phyloP scores from a whole-genome alignment of 352 stramenopile genomes.

The Lagenidium giganteum region DNA sequence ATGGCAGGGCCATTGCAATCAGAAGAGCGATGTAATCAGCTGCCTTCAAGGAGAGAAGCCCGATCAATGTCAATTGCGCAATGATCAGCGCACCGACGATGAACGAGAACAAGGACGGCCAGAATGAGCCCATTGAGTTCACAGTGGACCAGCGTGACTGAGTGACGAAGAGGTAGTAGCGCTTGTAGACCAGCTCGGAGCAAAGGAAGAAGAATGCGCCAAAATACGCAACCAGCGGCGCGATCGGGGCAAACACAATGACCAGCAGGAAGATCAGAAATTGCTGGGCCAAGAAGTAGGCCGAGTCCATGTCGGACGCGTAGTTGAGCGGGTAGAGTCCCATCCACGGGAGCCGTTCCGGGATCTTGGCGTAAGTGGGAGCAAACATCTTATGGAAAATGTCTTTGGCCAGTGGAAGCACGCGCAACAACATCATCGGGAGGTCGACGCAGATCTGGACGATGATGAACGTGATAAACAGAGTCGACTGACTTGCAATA shows the following conservation, averaged over 20 bases:
- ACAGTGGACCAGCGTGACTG: conserved; percentile 44
- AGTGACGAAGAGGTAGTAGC: conserved; percentile 67
- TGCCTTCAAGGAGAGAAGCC: conserved; percentile 60
- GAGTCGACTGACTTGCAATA: conserved; percentile 72
- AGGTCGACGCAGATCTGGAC: conserved; percentile 63
- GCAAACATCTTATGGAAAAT: conserved; percentile 38
- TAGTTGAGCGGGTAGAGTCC: conserved; percentile 49
- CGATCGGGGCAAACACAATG: conserved; percentile 66
- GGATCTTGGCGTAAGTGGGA: conserved; percentile 43
- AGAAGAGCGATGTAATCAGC: conserved; percentile 38
- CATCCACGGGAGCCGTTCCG: conserved; percentile 43
- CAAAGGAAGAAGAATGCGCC: conserved; percentile 60
- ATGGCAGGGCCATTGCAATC: conserved; percentile 33
- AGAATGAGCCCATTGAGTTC: conserved; percentile 61
- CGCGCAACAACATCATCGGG: conserved; percentile 52
- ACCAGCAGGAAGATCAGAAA: conserved; percentile 74
- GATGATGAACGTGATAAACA: conserved; percentile 80
- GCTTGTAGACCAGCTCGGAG: conserved; percentile 64
- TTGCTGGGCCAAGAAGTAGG: conserved; percentile 54
- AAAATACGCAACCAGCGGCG: conserved; percentile 62
- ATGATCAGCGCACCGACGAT: conserved; percentile 58
- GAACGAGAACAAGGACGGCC: conserved; percentile 63
- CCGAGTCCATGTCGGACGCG: conserved; percentile 43
- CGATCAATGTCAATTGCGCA: conserved; percentile 56
- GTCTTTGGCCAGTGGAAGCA: conserved; percentile 39